Evolutionary conservation across 192 early-diverging fungal species (phyloP).

Genomic region (Rhizophagus sp.): DNA sequence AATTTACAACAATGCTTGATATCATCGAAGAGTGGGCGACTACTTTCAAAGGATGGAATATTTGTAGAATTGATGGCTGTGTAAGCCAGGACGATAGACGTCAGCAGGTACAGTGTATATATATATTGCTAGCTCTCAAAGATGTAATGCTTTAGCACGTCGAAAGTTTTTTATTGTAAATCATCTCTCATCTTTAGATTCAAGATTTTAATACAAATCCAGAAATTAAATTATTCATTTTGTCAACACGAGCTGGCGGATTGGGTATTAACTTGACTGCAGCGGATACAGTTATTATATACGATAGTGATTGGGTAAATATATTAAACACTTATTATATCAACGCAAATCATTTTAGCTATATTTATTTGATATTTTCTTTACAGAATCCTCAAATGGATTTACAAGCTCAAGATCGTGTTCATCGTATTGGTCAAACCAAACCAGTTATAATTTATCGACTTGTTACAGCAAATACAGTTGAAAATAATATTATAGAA

Average conservation of each 20-base stretch:
- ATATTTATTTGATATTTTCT: conserved; percentile 16
- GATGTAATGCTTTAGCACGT: too few relatives aligned
- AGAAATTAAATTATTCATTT: conserved; percentile 75
- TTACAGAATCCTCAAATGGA: conserved; percentile 96
- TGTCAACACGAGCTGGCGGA: conserved; percentile 95
- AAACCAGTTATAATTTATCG: conserved; percentile 91
- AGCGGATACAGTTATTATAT: conserved; percentile 95
- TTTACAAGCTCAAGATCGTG: conserved; percentile 94
- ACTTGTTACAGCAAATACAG: conserved; percentile 79
- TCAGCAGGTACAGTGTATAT: conserved; percentile 39
- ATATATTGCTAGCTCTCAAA: too few relatives aligned
- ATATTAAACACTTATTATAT: neutral
- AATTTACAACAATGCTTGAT: conserved; percentile 88
- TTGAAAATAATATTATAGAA: conserved; percentile 83
- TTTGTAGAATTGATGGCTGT: conserved; percentile 89
- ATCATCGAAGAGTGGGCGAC: conserved; percentile 91
- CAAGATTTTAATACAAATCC: conserved; percentile 71
- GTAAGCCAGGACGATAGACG: conserved; percentile 82
- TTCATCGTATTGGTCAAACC: conserved; percentile 94
- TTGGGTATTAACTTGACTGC: conserved; percentile 97
- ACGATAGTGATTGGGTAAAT: conserved; percentile 89
- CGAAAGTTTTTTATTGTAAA: neutral
- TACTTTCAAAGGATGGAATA: conserved; percentile 71
- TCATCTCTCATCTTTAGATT: conserved; percentile 44
- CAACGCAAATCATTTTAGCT: neutral